These are phyloP conservation scores for Aspergillus diversus DNA, from an alignment of 495 filamentous ascomycete species.

Conservation along the genomic window DNA sequence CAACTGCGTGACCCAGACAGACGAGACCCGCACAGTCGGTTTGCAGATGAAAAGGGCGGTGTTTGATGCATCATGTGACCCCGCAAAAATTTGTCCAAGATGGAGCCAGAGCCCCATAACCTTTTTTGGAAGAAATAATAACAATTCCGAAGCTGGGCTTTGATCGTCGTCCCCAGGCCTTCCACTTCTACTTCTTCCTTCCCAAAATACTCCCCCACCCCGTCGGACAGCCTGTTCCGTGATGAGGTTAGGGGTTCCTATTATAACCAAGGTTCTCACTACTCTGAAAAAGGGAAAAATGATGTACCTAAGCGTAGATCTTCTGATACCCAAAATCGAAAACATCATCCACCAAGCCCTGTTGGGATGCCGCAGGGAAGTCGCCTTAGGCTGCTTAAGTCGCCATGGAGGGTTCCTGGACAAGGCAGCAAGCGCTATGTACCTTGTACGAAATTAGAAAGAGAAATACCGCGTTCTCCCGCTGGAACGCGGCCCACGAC, in stretches of 20 bases:
- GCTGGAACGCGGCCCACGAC: neutral
- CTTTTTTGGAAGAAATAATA: neutral
- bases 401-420: neutral
- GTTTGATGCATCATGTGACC: slow-evolving; percentile 4
- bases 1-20: neutral
- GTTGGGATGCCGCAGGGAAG: too few species aligned
- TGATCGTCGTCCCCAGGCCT: neutral
- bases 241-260: too few species aligned
- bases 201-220: too few species aligned
- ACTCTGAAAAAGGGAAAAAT: too few species aligned
- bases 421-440: slow-evolving; percentile 2
- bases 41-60: slow-evolving; percentile 1
- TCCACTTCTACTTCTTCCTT: neutral
- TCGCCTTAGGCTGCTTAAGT: neutral
- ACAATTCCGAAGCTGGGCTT: neutral
- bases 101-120: slow-evolving; percentile 2
- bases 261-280: too few species aligned
- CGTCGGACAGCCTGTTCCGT: too few species aligned
- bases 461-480: neutral
- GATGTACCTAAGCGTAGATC: too few species aligned
- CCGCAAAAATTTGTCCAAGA: neutral
- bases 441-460: neutral
- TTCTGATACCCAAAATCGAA: too few species aligned
- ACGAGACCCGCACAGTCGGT: neutral
- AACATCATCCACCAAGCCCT: too few species aligned